Percentiles rank a stretch among this genome's conserved stretches.
Conservation (phyloP, 108 stramenopile species). For the Skeletonema tropicum region DNA sequence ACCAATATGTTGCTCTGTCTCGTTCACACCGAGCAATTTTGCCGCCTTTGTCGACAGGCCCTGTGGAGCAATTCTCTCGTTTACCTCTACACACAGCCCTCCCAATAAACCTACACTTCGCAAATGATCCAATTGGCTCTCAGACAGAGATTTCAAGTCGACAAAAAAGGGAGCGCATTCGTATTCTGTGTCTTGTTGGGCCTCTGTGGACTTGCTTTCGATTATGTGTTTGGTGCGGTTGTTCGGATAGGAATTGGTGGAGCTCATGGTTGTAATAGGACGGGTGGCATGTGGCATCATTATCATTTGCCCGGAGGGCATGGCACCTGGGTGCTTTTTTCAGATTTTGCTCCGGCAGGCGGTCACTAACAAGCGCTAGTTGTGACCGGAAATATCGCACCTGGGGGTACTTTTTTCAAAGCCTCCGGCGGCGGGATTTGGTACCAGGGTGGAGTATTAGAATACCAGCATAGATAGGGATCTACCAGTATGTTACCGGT, state of each 20-base stretch:
- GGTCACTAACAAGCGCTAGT: no score
- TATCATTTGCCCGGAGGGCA: no score
- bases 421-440: no score
- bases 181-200: slow-evolving; percentile 70
- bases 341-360: no score
- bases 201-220: slow-evolving; percentile 19
- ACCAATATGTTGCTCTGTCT: not conserved
- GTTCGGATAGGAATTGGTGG: not conserved
- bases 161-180: slow-evolving; percentile 84
- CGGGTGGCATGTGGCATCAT: no score
- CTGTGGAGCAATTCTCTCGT: not conserved
- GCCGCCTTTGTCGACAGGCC: slow-evolving; percentile 15
- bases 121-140: slow-evolving; percentile 60
- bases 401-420: no score
- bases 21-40: slow-evolving; percentile 7
- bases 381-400: no score
- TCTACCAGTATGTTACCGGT: no score
- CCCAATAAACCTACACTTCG: slow-evolving; percentile 64
- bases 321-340: no score
- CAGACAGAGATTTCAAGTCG: slow-evolving; percentile 54
- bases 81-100: not conserved
- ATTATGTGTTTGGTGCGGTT: not conserved
- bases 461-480: no score
- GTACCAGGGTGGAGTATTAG: no score
- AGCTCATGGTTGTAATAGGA: not conserved